phyloP scores from a whole-genome alignment of 441 rosid genomes.

The Populus trichocarpa region DNA sequence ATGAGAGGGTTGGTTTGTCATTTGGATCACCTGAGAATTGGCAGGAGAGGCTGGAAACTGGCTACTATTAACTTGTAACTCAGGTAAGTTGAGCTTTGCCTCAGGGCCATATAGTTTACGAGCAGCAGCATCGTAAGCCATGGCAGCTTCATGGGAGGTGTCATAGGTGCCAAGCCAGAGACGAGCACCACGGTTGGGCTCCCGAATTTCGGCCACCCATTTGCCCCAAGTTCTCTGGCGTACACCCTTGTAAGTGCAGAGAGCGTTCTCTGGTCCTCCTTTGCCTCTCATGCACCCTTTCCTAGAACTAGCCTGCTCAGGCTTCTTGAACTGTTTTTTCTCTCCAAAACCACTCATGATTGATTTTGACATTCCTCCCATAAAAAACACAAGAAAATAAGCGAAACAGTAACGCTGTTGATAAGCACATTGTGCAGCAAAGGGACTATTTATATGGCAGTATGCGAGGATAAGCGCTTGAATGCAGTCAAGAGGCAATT shows the following conservation, averaged over 20 bases:
- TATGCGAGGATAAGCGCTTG: not conserved
- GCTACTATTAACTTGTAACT: constrained; percentile 14
- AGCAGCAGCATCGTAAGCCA: constrained; percentile 83
- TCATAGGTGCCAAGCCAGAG: constrained; percentile 95
- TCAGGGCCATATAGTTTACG: constrained; percentile 70
- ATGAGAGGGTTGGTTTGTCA: constrained; percentile 13
- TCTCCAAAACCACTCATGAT: constrained; percentile 29
- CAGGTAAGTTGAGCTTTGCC: constrained; percentile 78
- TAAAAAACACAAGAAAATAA: constrained; percentile 1
- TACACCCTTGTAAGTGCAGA: constrained; percentile 88
- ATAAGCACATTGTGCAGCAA: not conserved
- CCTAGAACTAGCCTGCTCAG: constrained; percentile 71
- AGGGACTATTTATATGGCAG: not conserved
- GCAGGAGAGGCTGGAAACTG: constrained; percentile 4
- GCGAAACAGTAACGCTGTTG: not conserved
- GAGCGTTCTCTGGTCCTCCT: constrained; percentile 89
- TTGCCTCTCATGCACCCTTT: constrained; percentile 97
- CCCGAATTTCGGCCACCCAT: constrained; percentile 97
- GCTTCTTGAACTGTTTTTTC: constrained; percentile 39
- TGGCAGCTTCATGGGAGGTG: constrained; percentile 76
- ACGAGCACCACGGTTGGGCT: constrained; percentile 90
- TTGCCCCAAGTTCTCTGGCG: constrained; percentile 98
- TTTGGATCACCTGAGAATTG: constrained; percentile 7
- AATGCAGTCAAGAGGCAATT: constrained; percentile 21
- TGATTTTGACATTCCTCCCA: constrained; percentile 25